phyloP scores from a whole-genome alignment of 495 filamentous ascomycete species.

The Penicillium cinerascens region DNA sequence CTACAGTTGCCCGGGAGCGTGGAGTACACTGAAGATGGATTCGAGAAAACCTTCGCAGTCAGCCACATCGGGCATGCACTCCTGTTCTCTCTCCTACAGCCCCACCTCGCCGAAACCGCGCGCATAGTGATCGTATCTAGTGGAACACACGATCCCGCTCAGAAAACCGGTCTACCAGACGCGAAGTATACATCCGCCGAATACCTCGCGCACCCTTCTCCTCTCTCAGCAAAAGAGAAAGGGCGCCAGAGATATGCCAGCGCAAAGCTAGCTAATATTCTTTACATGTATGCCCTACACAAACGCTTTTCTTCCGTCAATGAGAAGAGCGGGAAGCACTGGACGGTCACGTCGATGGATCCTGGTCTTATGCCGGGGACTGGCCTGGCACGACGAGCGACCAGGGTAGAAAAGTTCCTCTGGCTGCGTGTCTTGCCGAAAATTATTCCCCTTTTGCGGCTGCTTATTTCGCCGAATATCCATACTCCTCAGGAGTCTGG shows the following conservation, averaged over 20 bases:
- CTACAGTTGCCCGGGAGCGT: conserved; percentile 1
- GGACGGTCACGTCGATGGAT: conserved; percentile 39
- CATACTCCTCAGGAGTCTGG: conserved; percentile 38
- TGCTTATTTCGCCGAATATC: conserved; percentile 28
- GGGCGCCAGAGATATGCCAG: conserved; percentile 31
- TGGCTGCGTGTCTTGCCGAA: conserved; percentile 35
- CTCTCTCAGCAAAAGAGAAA: conserved; percentile 10
- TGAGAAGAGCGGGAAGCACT: conserved; percentile 15
- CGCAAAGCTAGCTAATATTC: conserved; percentile 24
- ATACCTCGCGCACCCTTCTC: conserved; percentile 27
- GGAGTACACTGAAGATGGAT: too few relatives aligned
- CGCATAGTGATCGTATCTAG: conserved; percentile 40
- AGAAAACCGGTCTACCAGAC: conserved; percentile 27
- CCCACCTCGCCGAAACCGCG: conserved; percentile 43
- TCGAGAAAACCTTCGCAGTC: conserved; percentile 14
- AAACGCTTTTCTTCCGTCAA: conserved; percentile 23
- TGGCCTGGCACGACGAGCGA: conserved; percentile 31
- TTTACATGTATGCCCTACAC: conserved; percentile 42
- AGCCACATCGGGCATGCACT: conserved; percentile 44
- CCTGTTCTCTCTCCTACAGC: conserved; percentile 48
- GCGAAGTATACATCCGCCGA: conserved; percentile 29
- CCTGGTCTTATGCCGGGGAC: conserved; percentile 49
- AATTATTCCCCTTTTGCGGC: conserved; percentile 30
- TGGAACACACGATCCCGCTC: conserved; percentile 33
- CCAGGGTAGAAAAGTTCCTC: conserved; percentile 10